Conservation (phyloP, 306 rosid species). For the Quercus alba region DNA sequence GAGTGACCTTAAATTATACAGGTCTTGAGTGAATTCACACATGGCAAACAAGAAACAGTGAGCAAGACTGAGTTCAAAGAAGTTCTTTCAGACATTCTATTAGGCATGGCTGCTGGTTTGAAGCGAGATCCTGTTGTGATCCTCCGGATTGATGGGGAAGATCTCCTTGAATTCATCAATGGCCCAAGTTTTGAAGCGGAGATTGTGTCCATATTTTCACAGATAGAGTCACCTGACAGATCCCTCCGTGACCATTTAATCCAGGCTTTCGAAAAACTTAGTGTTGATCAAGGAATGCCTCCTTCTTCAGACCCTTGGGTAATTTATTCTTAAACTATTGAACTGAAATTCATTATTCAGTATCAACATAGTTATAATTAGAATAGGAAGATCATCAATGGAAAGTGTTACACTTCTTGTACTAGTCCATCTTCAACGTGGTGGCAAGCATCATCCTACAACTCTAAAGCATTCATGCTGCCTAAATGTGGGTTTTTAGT, state of each 20-base stretch:
- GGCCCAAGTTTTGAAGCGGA: conserved; percentile 69
- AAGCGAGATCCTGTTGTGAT: conserved; percentile 90
- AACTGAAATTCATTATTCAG: background rate
- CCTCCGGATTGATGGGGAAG: conserved; percentile 95
- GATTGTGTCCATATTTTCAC: conserved; percentile 49
- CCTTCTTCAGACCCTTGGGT: conserved; percentile 96
- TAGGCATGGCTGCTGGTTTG: conserved; percentile 98
- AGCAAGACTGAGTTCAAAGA: conserved; percentile 89
- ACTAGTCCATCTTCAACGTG: background rate
- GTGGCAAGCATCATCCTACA: background rate
- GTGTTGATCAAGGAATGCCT: conserved; percentile 95
- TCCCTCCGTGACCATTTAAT: conserved; percentile 52
- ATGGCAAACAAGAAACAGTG: conserved; percentile 82
- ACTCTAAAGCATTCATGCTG: background rate
- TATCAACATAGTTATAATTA: background rate
- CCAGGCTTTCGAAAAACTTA: conserved; percentile 64
- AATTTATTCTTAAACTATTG: background rate
- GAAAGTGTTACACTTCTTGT: background rate
- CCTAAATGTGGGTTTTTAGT: background rate
- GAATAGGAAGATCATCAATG: background rate
- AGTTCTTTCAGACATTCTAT: conserved; percentile 82
- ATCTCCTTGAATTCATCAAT: conserved; percentile 71
- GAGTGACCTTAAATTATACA: conserved; percentile 23
- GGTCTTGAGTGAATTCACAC: conserved; percentile 90
- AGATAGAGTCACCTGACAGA: conserved; percentile 37